These are phyloP conservation scores for Solanum lycopersicoides DNA, from an alignment of 257 asterid genomes.

Conservation along the genomic window DNA sequence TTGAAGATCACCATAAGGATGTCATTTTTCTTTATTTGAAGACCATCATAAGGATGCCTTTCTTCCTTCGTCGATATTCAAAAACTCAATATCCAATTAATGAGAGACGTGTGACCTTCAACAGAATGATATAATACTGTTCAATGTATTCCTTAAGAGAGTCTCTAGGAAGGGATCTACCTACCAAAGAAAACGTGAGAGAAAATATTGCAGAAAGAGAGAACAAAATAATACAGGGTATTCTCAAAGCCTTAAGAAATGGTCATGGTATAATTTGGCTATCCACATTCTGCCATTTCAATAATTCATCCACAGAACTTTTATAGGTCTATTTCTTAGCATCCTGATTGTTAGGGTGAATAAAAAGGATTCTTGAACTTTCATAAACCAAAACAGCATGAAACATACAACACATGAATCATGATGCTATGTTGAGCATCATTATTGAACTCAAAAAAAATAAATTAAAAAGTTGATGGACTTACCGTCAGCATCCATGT, in stretches of 20 bases:
- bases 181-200: neutral
- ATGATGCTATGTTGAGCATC: neutral
- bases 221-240: neutral
- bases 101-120: neutral
- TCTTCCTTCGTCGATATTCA: neutral
- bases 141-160: neutral
- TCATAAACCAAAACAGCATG: neutral
- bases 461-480: neutral
- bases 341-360: neutral
- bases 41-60: neutral
- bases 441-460: neutral
- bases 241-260: neutral
- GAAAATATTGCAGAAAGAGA: neutral
- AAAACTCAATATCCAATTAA: neutral
- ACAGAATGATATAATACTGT: neutral
- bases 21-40: neutral
- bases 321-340: neutral
- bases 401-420: neutral
- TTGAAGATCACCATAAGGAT: neutral
- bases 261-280: neutral
- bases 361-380: neutral
- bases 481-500: slow-evolving; percentile 88
- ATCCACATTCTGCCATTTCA: neutral
- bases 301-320: neutral
- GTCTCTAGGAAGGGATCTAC: neutral